Conservation (phyloP, 768 basidiomycete species). For the Chalciporus piperatus region DNA sequence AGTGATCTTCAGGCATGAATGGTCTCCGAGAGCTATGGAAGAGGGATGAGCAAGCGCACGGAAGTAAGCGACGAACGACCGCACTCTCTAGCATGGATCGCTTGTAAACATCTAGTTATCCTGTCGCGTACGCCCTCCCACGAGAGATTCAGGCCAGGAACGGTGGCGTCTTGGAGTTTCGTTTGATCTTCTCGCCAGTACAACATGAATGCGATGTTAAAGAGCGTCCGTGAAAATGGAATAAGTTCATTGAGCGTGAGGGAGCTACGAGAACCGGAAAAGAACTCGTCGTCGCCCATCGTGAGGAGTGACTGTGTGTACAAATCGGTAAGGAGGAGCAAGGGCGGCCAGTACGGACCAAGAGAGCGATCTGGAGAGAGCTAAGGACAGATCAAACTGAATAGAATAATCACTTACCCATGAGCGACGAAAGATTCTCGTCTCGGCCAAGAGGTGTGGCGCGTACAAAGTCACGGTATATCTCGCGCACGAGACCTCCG, state of each 20-base stretch:
- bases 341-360: constrained; percentile 54
- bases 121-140: constrained; percentile 75
- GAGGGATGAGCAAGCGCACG: constrained; percentile 4
- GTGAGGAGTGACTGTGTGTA: constrained; percentile 84
- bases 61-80: constrained; percentile 24
- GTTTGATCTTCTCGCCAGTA: constrained; percentile 56
- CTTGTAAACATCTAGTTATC: constrained; percentile 74
- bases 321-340: constrained; percentile 77
- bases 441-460: constrained; percentile 60
- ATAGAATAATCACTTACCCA: constrained; percentile 33
- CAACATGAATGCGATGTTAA: constrained; percentile 82
- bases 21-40: constrained; percentile 68
- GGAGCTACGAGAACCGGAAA: constrained; percentile 68
- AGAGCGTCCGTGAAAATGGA: constrained; percentile 68
- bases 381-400: constrained; percentile 1
- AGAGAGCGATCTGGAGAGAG: constrained; percentile 42
- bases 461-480: constrained; percentile 69
- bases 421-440: constrained; percentile 36
- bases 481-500: constrained; percentile 66
- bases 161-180: constrained; percentile 38
- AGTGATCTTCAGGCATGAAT: constrained; percentile 82
- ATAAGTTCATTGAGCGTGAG: constrained; percentile 79
- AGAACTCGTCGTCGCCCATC: constrained; percentile 98
- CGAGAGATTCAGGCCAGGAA: constrained; percentile 38
- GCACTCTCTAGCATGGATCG: constrained; percentile 87